Conservation (phyloP, 768 basidiomycete genomes). For the Phlebiopsis gigantea region DNA sequence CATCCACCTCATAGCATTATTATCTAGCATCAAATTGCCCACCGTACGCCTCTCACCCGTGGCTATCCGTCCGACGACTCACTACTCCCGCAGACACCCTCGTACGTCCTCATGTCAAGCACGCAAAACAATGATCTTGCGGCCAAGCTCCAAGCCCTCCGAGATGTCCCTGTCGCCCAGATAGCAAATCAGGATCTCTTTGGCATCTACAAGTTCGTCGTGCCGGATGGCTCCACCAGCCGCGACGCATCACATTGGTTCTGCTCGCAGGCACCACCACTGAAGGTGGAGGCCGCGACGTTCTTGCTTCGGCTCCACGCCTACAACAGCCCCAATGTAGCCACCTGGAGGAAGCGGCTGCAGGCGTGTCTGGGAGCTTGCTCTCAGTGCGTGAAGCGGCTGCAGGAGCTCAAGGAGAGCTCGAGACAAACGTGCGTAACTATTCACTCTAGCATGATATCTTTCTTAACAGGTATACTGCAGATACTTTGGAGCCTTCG, state of each 20-base stretch:
- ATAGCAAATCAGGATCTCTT: slow-evolving; percentile 36
- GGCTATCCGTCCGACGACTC: no score
- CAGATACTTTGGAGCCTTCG: slow-evolving; percentile 75
- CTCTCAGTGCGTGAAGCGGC: slow-evolving; percentile 60
- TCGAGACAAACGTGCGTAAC: slow-evolving; percentile 68
- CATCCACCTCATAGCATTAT: neutral
- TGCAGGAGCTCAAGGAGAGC: slow-evolving; percentile 57
- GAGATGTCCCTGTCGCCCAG: slow-evolving; percentile 48
- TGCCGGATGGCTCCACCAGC: slow-evolving; percentile 24
- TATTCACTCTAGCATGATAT: neutral
- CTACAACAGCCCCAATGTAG: slow-evolving; percentile 53
- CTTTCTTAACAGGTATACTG: neutral
- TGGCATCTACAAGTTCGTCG: slow-evolving; percentile 48
- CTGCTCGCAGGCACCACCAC: slow-evolving; percentile 54
- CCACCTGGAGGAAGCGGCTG: slow-evolving; percentile 58
- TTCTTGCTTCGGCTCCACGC: slow-evolving; percentile 83
- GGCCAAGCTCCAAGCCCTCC: slow-evolving; percentile 46
- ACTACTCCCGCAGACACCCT: no score
- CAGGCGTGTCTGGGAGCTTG: slow-evolving; percentile 56
- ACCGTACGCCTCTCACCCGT: no score
- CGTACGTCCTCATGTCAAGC: neutral
- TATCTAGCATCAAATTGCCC: neutral
- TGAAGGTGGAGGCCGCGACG: slow-evolving; percentile 62
- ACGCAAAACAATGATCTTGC: slow-evolving; percentile 32
- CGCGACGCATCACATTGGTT: slow-evolving; percentile 69